Evolutionary conservation across 1,284 basidiomycete species (phyloP).

Genomic region (Pseudozyma thailandica): DNA sequence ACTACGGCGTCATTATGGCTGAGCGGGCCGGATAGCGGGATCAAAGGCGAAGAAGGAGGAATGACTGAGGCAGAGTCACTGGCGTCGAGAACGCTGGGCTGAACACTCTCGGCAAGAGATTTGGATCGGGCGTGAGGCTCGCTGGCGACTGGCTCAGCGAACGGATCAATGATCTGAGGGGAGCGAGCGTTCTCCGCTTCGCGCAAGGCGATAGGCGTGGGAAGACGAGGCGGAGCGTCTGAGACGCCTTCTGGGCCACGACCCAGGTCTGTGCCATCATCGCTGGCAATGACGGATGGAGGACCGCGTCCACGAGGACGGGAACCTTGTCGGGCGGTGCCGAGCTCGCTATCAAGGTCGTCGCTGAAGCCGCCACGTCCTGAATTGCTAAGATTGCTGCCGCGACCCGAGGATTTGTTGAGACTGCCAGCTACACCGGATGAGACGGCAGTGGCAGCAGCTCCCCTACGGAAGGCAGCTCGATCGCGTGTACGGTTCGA

Average conservation of each 20-base stretch:
- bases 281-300: slow-evolving; percentile 33
- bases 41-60: slow-evolving; percentile 40
- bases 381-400: slow-evolving; percentile 28
- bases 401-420: slow-evolving; percentile 19
- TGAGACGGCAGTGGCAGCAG: slow-evolving; percentile 24
- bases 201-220: slow-evolving; percentile 38
- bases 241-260: slow-evolving; percentile 5
- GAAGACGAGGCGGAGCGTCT: slow-evolving; percentile 27
- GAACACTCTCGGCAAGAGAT: slow-evolving; percentile 42
- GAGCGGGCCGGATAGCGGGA: slow-evolving; percentile 49
- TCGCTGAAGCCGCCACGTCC: slow-evolving; percentile 35
- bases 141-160: neutral
- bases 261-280: slow-evolving; percentile 18
- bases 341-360: slow-evolving; percentile 45
- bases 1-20: slow-evolving; percentile 49
- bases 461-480: slow-evolving; percentile 20
- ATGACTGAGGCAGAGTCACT: slow-evolving; percentile 40
- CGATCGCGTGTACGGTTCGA: slow-evolving; percentile 16
- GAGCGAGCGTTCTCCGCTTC: slow-evolving; percentile 49
- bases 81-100: slow-evolving; percentile 43
- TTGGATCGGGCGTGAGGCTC: slow-evolving; percentile 32
- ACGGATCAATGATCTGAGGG: slow-evolving; percentile 45
- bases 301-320: slow-evolving; percentile 21
- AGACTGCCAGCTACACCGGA: slow-evolving; percentile 22
- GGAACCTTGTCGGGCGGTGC: slow-evolving; percentile 16